These are phyloP conservation scores for Lichtheimia hyalospora DNA, from an alignment of 371 early-diverging fungal species.

Conservation along the genomic window DNA sequence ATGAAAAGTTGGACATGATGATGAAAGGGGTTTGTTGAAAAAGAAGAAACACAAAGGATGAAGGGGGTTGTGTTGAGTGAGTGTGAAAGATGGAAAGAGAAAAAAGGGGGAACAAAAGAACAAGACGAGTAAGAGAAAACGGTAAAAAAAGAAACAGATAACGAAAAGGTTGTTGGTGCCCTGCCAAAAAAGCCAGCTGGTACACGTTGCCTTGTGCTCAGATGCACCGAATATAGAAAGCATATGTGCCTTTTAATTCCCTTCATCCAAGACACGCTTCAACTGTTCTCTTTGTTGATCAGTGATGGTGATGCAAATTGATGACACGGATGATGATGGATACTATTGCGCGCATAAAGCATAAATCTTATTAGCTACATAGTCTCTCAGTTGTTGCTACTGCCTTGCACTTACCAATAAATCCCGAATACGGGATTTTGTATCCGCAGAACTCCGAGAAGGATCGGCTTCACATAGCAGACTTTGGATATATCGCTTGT, in stretches of 20 bases:
- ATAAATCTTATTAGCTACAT: no score
- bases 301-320: conserved; percentile 6
- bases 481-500: conserved; percentile 56
- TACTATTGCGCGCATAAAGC: conserved; percentile 8
- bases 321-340: conserved; percentile 8
- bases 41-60: background rate
- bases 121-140: conserved; percentile 5
- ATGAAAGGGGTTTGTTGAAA: conserved; percentile 5
- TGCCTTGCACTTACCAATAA: conserved; percentile 12
- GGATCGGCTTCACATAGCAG: conserved; percentile 54
- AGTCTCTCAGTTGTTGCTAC: no score
- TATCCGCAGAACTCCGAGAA: conserved; percentile 13
- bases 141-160: conserved; percentile 8
- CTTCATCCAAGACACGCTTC: conserved; percentile 8
- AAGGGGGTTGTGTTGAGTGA: background rate
- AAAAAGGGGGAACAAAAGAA: conserved; percentile 11
- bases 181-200: conserved; percentile 34
- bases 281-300: conserved; percentile 14
- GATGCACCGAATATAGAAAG: conserved; percentile 6
- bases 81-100: conserved; percentile 5
- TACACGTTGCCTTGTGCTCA: conserved; percentile 27
- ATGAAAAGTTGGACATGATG: conserved; percentile 30
- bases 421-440: conserved; percentile 19
- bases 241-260: conserved; percentile 7
- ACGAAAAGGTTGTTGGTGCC: conserved; percentile 18